These are phyloP conservation scores for Alternaria gansuensis DNA, from an alignment of 2,329 filamentous ascomycete species.

Conservation along the genomic window DNA sequence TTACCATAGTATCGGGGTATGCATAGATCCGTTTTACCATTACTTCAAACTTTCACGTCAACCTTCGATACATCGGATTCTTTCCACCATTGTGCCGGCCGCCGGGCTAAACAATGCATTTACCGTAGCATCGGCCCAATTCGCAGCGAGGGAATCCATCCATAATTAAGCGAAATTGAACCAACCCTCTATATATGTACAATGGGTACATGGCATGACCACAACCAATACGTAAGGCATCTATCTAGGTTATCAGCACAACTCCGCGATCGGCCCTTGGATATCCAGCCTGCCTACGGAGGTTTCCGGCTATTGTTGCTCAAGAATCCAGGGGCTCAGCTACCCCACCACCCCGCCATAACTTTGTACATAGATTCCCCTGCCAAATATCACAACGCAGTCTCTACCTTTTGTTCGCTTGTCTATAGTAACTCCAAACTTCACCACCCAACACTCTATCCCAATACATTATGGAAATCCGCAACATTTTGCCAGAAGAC, in stretches of 20 bases:
- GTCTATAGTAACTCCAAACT: not conserved
- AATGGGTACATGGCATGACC: not conserved
- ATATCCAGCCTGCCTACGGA: slow-evolving; percentile 14
- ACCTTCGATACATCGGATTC: not conserved
- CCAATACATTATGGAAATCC: slow-evolving; percentile 44
- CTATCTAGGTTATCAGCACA: slow-evolving; percentile 15
- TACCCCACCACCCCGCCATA: slow-evolving; percentile 33
- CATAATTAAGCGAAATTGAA: not conserved
- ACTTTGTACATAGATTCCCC: slow-evolving; percentile 8
- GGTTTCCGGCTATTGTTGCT: slow-evolving; percentile 16
- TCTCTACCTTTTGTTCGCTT: slow-evolving; percentile 3
- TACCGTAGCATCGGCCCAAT: not conserved
- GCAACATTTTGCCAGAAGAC: slow-evolving; percentile 42
- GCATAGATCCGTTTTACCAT: slow-evolving; percentile 15
- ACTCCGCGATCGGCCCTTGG: slow-evolving; percentile 26
- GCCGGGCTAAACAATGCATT: not conserved
- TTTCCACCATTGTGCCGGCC: not conserved
- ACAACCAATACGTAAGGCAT: slow-evolving; percentile 1
- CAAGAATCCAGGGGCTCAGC: slow-evolving; percentile 21
- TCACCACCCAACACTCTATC: not conserved
- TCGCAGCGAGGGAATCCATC: not conserved
- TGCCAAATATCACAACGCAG: slow-evolving; percentile 6
- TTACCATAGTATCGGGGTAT: slow-evolving; percentile 11
- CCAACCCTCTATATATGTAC: not conserved
- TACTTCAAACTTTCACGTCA: slow-evolving; percentile 4